phyloP scores from a whole-genome alignment of 106 monocot species.

The Alisma plantagoaquatica region DNA sequence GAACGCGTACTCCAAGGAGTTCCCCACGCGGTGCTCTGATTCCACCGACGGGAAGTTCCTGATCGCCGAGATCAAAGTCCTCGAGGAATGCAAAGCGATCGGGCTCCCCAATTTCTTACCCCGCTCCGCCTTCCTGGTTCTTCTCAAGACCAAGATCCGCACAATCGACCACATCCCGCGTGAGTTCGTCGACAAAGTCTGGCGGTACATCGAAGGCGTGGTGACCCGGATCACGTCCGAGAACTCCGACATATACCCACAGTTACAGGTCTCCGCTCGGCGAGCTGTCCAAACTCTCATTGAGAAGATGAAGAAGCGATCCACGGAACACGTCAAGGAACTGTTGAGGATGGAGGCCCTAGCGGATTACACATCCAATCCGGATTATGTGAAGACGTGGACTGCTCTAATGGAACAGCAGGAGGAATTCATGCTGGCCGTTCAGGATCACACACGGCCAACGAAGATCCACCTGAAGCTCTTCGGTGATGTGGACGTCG shows the following conservation, averaged over 20 bases:
- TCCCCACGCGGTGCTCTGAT: too few species aligned
- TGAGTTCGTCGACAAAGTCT: conserved; percentile 3
- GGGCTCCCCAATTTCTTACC: conserved; percentile 6
- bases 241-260: conserved; percentile 3
- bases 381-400: conserved; percentile 2
- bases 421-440: not conserved
- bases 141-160: not conserved
- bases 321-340: not conserved
- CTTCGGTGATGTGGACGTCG: conserved; percentile 5
- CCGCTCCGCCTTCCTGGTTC: not conserved
- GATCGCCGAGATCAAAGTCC: conserved; percentile 2
- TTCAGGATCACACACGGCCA: not conserved
- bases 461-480: not conserved
- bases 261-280: conserved; percentile 1
- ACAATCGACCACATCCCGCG: not conserved
- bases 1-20: too few species aligned
- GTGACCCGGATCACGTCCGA: not conserved
- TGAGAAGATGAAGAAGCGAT: not conserved
- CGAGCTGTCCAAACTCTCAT: conserved; percentile 1
- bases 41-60: too few species aligned
- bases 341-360: conserved; percentile 10
- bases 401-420: not conserved
- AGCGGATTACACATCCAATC: conserved; percentile 5
- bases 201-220: conserved; percentile 7
- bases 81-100: conserved; percentile 6